Conservation (phyloP, 176 grass and related monocot species). For the Hyparrhenia diplandra region DNA sequence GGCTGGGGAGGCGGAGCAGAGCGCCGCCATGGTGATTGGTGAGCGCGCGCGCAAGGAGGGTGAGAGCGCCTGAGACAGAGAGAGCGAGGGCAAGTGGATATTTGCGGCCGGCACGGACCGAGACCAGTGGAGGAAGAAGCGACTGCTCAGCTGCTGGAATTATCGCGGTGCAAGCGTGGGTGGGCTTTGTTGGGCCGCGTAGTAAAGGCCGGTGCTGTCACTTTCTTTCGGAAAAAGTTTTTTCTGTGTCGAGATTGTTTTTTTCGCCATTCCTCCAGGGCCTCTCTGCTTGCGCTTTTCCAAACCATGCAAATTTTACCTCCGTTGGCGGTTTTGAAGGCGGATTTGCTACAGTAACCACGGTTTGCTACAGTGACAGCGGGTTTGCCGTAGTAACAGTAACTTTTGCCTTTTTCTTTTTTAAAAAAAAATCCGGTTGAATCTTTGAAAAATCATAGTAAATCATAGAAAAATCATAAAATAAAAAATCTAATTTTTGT, state of each 20-base stretch:
- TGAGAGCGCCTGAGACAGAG: neutral
- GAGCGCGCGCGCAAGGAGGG: neutral
- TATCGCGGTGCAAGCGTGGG: conserved; percentile 9
- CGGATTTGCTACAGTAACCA: no score
- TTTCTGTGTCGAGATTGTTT: no score
- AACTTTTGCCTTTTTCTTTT: neutral
- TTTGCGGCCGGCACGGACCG: neutral
- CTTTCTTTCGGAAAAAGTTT: neutral
- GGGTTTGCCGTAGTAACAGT: neutral
- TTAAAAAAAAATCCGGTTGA: no score
- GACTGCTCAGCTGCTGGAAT: neutral
- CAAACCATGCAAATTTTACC: no score
- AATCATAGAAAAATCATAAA: no score
- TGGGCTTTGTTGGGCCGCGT: neutral
- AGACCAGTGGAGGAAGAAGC: neutral
- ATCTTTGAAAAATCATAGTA: no score
- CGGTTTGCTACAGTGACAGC: neutral
- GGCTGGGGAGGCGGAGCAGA: conserved; percentile 40
- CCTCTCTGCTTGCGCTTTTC: no score
- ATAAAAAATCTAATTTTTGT: no score
- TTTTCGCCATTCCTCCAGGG: no score
- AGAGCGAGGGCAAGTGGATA: conserved; percentile 25
- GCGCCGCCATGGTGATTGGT: conserved; percentile 39
- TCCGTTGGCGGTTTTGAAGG: no score
- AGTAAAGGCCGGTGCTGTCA: neutral